A percentile compares a stretch with the other conserved stretches of the same genome.
Conservation (phyloP, 352 stramenopile genomes). For the Globisporangium yorkense region DNA sequence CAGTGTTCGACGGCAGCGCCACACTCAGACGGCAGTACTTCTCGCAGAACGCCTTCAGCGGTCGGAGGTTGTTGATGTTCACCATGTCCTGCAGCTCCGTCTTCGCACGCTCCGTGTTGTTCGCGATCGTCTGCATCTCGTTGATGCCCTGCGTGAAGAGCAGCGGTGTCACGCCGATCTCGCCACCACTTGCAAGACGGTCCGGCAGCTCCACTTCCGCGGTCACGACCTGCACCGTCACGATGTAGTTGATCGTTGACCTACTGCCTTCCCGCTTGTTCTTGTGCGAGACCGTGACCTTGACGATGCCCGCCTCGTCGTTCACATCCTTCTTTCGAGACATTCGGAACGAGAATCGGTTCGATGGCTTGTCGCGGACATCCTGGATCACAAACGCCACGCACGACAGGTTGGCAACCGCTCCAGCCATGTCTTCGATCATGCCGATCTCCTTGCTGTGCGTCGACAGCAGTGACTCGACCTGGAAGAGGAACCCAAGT, state of each 20-base stretch:
- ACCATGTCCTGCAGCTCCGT: constrained; percentile 88
- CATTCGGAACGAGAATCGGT: constrained; percentile 84
- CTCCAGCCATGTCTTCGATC: constrained; percentile 89
- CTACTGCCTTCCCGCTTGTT: constrained; percentile 37
- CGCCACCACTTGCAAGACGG: constrained; percentile 52
- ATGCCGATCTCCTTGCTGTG: constrained; percentile 96
- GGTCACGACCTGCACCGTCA: constrained; percentile 76
- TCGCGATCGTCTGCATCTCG: constrained; percentile 93
- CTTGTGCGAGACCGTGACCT: constrained; percentile 70
- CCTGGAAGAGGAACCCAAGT: constrained; percentile 84
- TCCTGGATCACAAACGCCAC: constrained; percentile 86
- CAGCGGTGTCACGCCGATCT: constrained; percentile 79
- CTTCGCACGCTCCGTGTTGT: constrained; percentile 86
- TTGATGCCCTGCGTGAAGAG: constrained; percentile 93
- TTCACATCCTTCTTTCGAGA: constrained; percentile 71
- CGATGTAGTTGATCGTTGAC: constrained; percentile 75
- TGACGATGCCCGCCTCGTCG: constrained; percentile 71
- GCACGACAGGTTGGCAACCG: constrained; percentile 75
- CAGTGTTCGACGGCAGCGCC: constrained; percentile 37
- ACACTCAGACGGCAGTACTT: constrained; percentile 71
- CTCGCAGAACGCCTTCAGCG: constrained; percentile 76
- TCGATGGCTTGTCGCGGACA: constrained; percentile 78
- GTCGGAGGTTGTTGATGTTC: constrained; percentile 83
- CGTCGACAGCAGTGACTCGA: constrained; percentile 93
- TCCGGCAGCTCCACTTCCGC: constrained; percentile 73